Evolutionary conservation across 2,329 filamentous ascomycete genomes (phyloP), one percentile per base, ranked within the genome.

Genomic region (Colletotrichum viniferum): DNA sequence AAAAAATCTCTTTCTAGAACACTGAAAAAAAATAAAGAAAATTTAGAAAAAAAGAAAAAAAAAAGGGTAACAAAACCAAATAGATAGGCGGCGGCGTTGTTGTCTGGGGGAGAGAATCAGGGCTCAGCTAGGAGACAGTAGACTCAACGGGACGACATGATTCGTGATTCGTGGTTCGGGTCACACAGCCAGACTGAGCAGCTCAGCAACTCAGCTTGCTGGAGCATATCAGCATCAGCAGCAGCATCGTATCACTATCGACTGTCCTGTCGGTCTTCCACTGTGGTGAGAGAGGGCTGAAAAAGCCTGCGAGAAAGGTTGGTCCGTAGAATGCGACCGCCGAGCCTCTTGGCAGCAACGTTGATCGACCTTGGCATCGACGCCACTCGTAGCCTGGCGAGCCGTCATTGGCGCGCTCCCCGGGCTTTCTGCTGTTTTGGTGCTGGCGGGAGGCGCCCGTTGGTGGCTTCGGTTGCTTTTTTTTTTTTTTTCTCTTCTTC

Each of bases 291-390:
- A 71, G 26, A 26, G 36, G 66, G 30, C 5, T 48, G 26, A 36
- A 66, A 36, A 63, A 36, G 32, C 58, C 26, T 61, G 30, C 58
- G 58, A 30, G 21, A 36, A 67, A 68, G 65, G 52, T 43, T 58
- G 26, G 43, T n/a, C 38, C n/a, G 56, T 30, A 30, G 9, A 70
- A 74, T 74, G 71, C 71, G 36, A 60, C 58, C n/a, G 71, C 71
- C 73, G 60, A 76, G 72, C 30, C 18, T 32, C 62, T 77, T 67
- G 75, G 69, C 68, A 43, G 48, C 32, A 71, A 72, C 75, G 63
- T 70, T 77, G 76, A 76, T 76, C 76, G 69, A 76, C 43, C 76
- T 77, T 77, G 69, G 76, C 76, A 77, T 67, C 38, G 60, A 16
- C 69, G 76, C 73, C 76, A 69, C 65, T 38, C 28, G n/a, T 32